Conservation (phyloP, 176 grass and related monocot species). For the Cenchrus fungigraminus region DNA sequence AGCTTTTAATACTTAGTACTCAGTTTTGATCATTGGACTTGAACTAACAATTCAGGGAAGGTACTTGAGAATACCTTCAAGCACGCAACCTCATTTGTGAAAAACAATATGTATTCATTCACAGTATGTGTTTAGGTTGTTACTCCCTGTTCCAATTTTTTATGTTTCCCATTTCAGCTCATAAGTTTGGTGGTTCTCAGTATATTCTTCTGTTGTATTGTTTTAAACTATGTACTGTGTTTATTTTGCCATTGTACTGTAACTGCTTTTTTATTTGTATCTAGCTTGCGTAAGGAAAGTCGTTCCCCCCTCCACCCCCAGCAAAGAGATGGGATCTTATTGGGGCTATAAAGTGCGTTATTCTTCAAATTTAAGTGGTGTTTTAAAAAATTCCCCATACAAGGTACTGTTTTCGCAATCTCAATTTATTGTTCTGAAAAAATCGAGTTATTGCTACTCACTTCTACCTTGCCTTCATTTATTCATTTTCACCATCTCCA, state of each 20-base stretch:
- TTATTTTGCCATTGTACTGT: slow-evolving; percentile 37
- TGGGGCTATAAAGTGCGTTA: slow-evolving; percentile 97
- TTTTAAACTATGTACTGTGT: slow-evolving; percentile 6
- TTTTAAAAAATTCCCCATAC: slow-evolving; percentile 66
- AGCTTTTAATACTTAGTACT: not conserved
- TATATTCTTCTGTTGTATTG: not conserved
- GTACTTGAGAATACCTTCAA: not conserved
- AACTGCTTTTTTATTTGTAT: slow-evolving; percentile 27
- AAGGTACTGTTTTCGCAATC: slow-evolving; percentile 64
- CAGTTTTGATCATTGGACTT: not conserved
- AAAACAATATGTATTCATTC: slow-evolving; percentile 8
- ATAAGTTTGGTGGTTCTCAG: not conserved
- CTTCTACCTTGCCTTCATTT: slow-evolving; percentile 1
- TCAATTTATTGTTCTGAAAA: slow-evolving; percentile 11
- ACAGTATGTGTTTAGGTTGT: not conserved
- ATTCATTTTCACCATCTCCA: slow-evolving; percentile 44
- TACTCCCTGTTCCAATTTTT: slow-evolving; percentile 19
- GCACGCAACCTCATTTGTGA: not conserved
- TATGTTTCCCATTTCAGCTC: not conserved
- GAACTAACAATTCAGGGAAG: not conserved
- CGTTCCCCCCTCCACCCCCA: slow-evolving; percentile 57
- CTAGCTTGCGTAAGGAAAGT: slow-evolving; percentile 71
- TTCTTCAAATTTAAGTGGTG: slow-evolving; percentile 78
- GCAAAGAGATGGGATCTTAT: slow-evolving; percentile 73
- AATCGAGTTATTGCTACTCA: not conserved